phyloP scores from a whole-genome alignment of 2,329 filamentous ascomycete genomes.

The Venturia oleaginea region DNA sequence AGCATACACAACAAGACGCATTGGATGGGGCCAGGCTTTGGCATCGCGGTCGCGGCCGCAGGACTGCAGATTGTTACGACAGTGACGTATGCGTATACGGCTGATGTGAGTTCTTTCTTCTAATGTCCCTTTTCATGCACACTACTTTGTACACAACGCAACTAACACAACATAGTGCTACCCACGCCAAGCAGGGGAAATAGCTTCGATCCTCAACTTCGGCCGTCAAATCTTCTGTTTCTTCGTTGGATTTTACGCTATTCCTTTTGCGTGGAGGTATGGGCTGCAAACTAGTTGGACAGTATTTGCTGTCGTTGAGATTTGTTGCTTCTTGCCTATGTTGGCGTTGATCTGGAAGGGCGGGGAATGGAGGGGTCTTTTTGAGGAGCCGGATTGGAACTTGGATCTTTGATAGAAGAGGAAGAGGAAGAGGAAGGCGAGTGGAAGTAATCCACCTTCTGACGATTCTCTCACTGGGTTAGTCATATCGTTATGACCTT shows the following conservation, averaged over 20 bases:
- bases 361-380: background rate
- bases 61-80: constrained; percentile 30
- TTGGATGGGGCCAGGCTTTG: constrained; percentile 28
- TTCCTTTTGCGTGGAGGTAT: constrained; percentile 4
- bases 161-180: constrained; percentile 24
- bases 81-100: constrained; percentile 26
- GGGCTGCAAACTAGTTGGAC: constrained; percentile 6
- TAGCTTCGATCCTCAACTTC: constrained; percentile 26
- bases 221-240: constrained; percentile 27
- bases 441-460: too few relatives aligned
- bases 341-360: constrained; percentile 9
- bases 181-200: constrained; percentile 28
- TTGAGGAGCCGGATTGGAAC: constrained; percentile 9
- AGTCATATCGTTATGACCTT: too few relatives aligned
- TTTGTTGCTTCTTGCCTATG: background rate
- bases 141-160: too few relatives aligned
- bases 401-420: background rate
- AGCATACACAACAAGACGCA: constrained; percentile 23
- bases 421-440: background rate
- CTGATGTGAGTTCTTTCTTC: background rate
- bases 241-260: constrained; percentile 26
- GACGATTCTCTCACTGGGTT: too few relatives aligned
- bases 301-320: background rate
- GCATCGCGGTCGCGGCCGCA: constrained; percentile 28
- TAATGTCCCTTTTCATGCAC: background rate